A percentile compares a stretch with the other conserved stretches of the same genome.
Conservation (phyloP, 345 rosid species). For the Salix suchowensis region DNA sequence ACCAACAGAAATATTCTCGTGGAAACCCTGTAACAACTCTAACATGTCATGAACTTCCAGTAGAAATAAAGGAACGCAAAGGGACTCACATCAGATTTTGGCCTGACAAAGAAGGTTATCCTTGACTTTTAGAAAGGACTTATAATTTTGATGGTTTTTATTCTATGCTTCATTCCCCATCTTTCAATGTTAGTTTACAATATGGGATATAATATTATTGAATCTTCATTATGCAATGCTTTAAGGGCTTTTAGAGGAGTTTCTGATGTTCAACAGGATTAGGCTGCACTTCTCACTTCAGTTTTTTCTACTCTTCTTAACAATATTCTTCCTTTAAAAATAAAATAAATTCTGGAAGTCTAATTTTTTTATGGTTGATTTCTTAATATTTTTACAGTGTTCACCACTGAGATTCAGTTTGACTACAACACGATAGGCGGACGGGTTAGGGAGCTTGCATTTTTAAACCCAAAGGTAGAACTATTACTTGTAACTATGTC, state of each 20-base stretch:
- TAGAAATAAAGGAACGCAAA: constrained; percentile 49
- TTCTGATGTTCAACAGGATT: background rate
- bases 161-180: constrained; percentile 5
- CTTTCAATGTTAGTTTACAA: constrained; percentile 1
- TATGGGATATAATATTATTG: background rate
- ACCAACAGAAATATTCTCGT: constrained; percentile 75
- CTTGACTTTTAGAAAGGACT: constrained; percentile 1
- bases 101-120: constrained; percentile 92
- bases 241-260: background rate
- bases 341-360: background rate
- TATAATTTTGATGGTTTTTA: background rate
- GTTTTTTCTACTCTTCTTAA: background rate
- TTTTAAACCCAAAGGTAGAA: constrained; percentile 82
- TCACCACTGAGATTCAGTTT: constrained; percentile 79
- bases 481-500: constrained; percentile 3
- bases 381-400: constrained; percentile 45
- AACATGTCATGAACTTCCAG: constrained; percentile 45
- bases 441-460: constrained; percentile 93
- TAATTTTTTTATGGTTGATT: constrained; percentile 6
- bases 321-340: background rate
- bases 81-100: constrained; percentile 88
- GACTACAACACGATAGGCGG: constrained; percentile 84
- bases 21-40: constrained; percentile 74
- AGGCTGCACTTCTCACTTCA: background rate
- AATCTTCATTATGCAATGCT: background rate